phyloP scores from a whole-genome alignment of 2,329 filamentous ascomycete species.

The Fusarium armeniacum region DNA sequence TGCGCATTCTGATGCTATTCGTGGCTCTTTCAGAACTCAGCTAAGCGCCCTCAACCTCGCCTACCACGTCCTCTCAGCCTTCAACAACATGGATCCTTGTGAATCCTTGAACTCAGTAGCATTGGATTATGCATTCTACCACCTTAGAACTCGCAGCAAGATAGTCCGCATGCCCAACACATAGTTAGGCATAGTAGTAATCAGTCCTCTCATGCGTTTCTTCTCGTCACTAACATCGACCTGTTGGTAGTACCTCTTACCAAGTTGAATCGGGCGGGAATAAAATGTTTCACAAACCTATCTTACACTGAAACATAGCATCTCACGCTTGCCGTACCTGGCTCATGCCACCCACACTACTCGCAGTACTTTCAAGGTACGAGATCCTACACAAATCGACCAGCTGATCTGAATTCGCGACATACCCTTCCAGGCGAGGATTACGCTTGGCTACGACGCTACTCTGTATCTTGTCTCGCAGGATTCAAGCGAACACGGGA shows the following conservation, averaged over 20 bases:
- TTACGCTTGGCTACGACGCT: neutral
- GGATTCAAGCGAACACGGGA: conserved; percentile 13
- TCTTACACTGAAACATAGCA: conserved; percentile 21
- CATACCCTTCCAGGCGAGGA: conserved; percentile 10
- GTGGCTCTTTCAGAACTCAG: conserved; percentile 29
- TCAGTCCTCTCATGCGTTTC: neutral
- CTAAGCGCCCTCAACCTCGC: conserved; percentile 29
- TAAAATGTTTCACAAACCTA: conserved; percentile 15
- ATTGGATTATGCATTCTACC: neutral
- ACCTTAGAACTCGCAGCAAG: too few species aligned
- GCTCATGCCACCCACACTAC: conserved; percentile 12
- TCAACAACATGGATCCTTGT: conserved; percentile 18
- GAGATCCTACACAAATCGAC: conserved; percentile 4
- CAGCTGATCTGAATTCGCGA: conserved; percentile 1
- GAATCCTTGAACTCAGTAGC: conserved; percentile 20
- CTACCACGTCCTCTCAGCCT: conserved; percentile 14
- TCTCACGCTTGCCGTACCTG: neutral
- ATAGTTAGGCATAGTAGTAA: neutral
- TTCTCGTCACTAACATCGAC: conserved; percentile 8
- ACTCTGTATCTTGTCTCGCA: neutral
- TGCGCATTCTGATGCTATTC: neutral
- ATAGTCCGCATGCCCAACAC: too few species aligned
- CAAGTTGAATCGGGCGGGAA: conserved; percentile 5
- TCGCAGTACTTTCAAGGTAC: conserved; percentile 7
- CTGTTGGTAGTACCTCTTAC: neutral